These are phyloP conservation scores for Syncephalastrum monosporum DNA, from an alignment of 371 early-diverging fungal genomes.

Conservation along the genomic window DNA sequence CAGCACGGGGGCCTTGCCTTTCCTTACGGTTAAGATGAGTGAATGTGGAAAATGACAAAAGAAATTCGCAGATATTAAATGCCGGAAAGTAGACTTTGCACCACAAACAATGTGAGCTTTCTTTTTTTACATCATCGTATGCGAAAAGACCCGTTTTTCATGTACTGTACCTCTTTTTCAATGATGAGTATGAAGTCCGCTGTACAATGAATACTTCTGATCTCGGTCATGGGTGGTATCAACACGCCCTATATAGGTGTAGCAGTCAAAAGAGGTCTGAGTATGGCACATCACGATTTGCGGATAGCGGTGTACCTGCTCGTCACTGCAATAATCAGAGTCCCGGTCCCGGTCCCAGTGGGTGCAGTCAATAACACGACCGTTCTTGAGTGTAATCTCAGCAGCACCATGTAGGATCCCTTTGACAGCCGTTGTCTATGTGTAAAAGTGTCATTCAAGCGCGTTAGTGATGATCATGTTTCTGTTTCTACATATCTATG, in stretches of 20 bases:
- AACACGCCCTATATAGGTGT: conserved; percentile 23
- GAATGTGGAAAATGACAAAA: too few relatives aligned
- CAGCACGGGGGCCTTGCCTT: neutral
- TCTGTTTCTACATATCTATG: too few relatives aligned
- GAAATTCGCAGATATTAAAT: too few relatives aligned
- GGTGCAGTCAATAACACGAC: conserved; percentile 31
- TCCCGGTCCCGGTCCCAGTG: neutral
- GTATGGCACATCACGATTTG: neutral
- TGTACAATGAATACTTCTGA: conserved; percentile 27
- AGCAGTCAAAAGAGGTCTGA: neutral
- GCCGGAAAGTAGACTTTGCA: too few relatives aligned
- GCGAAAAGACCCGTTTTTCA: neutral
- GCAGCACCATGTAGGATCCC: conserved; percentile 43
- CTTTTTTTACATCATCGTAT: too few relatives aligned
- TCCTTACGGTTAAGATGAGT: too few relatives aligned
- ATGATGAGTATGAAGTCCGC: conserved; percentile 39
- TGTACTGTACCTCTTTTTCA: conserved; percentile 40
- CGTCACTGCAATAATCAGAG: conserved; percentile 17
- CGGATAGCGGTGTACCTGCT: conserved; percentile 19
- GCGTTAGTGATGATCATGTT: too few relatives aligned
- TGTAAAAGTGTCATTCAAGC: too few relatives aligned
- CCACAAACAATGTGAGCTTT: too few relatives aligned
- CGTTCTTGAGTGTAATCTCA: conserved; percentile 30
- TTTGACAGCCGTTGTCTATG: conserved; percentile 43
- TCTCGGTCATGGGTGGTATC: conserved; percentile 38